Evolutionary conservation across 75 land plant species (phyloP).

Genomic region (Pinus tabuliformis): DNA sequence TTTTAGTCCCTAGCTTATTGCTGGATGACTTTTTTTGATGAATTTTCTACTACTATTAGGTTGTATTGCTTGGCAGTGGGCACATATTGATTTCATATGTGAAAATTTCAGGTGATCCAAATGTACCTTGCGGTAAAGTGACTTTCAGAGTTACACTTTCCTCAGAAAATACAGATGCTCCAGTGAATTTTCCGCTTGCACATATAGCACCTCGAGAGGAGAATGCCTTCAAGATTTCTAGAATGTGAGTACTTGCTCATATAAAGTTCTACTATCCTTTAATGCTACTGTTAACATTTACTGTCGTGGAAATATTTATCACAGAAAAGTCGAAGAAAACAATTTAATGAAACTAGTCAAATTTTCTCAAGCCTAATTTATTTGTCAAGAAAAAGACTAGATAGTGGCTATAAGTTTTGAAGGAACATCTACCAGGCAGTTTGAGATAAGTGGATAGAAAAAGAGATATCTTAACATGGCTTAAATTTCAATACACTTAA

Average conservation of each 20-base stretch:
- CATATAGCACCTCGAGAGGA: not conserved
- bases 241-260: conserved; percentile 1
- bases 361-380: no score
- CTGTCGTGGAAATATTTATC: not conserved
- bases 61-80: not conserved
- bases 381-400: no score
- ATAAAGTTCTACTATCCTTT: not conserved
- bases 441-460: not conserved
- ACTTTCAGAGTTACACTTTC: not conserved
- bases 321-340: no score
- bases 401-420: no score
- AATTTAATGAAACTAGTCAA: no score
- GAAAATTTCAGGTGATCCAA: conserved; percentile 5
- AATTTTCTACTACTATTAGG: not conserved
- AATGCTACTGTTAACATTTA: not conserved
- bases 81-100: not conserved
- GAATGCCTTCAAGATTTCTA: not conserved
- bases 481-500: not conserved
- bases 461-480: not conserved
- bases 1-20: not conserved
- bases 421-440: no score
- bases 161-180: conserved; percentile 1
- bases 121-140: conserved; percentile 3
- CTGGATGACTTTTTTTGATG: not conserved
- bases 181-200: not conserved